A percentile compares a stretch with the other conserved stretches of the same genome.
Conservation (phyloP, 495 filamentous ascomycete species). For the Beverwykella pulmonaria region DNA sequence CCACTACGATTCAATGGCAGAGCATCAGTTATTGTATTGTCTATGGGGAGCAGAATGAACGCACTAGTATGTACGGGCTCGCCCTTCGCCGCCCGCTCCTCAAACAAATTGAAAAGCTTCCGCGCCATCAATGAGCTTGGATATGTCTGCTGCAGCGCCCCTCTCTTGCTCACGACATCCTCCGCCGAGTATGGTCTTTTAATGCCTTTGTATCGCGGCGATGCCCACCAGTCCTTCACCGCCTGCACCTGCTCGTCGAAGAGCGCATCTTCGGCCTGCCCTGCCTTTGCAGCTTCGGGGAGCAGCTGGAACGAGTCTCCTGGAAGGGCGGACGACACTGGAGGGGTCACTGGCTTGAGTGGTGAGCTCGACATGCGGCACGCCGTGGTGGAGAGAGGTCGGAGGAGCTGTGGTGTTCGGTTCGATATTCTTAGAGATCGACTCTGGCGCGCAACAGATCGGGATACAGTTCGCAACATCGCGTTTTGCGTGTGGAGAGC, state of each 20-base stretch:
- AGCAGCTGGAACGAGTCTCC: slow-evolving; percentile 81
- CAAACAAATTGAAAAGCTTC: slow-evolving; percentile 88
- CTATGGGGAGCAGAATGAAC: slow-evolving; percentile 41
- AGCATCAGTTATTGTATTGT: slow-evolving; percentile 30
- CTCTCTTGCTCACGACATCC: slow-evolving; percentile 91
- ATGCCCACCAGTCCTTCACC: slow-evolving; percentile 85
- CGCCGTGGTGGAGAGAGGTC: slow-evolving; percentile 39
- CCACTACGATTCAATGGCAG: slow-evolving; percentile 60
- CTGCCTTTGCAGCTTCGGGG: slow-evolving; percentile 69
- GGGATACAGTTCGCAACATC: slow-evolving; percentile 42
- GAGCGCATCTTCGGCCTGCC: slow-evolving; percentile 76
- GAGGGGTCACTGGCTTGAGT: slow-evolving; percentile 52
- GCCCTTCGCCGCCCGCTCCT: slow-evolving; percentile 70
- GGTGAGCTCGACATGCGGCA: slow-evolving; percentile 39
- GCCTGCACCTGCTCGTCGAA: slow-evolving; percentile 77
- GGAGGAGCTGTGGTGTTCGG: slow-evolving; percentile 32
- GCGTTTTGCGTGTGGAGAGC: slow-evolving; percentile 4
- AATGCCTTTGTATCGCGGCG: slow-evolving; percentile 82
- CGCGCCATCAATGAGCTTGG: slow-evolving; percentile 90
- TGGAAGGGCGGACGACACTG: slow-evolving; percentile 60
- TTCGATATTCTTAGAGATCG: slow-evolving; percentile 23
- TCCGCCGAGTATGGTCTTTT: slow-evolving; percentile 86
- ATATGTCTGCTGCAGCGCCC: slow-evolving; percentile 81
- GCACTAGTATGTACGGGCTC: slow-evolving; percentile 89
- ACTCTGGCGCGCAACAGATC: slow-evolving; percentile 35